Base-by-base conservation (phyloP, 345 rosid genomes). In the Sonneratia caseolaris region DNA sequence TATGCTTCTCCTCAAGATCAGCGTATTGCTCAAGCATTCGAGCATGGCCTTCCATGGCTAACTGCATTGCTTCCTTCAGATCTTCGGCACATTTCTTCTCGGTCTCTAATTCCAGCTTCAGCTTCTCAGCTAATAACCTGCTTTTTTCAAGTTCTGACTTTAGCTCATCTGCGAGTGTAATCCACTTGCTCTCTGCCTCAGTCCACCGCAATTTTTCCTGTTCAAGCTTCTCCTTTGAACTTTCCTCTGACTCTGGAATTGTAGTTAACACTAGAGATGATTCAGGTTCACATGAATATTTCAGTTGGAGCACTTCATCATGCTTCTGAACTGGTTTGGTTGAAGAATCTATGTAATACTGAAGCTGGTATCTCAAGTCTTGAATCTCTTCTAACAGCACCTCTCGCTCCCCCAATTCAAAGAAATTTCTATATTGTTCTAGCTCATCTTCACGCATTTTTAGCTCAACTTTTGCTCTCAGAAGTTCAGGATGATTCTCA, bases 1-100 rank as follows among this genome's bases (percentile, higher is more conserved):
- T 96, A 77, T 96, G 99, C 66, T 88, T 91, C 83, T 88, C 99
- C 80, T 96, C 92, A 62, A 96, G 89, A 81, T 96, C 99, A 16
- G 91, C 98, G 76, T 92, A 89, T 75, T 96, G 97, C 76, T 96
- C 99, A 78, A 96, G 89, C 93, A 92, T 91, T 72, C 98, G 85
- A 49, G 93, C 95, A 79, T 96, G 94, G 22, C 98, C 97, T 74
- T 86, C 88, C 96, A 96, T 96, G 45, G 98, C 98, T 86, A 83
- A 85, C 82, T 85, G 98, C 97, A 96, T 86, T 61, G 98, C 97
- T 84, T 92, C 95, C 68, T 83, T 84, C 81, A 89, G 81, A 75
- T 96, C 99, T 81, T 88, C 91, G 1, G 82, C 75, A 73, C 98
- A 96, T 82, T 78, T 89, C 86, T 86, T 91, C 84, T 96, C 99